Conservation (phyloP, 208 protist genomes). For the Phytomonas francai region DNA sequence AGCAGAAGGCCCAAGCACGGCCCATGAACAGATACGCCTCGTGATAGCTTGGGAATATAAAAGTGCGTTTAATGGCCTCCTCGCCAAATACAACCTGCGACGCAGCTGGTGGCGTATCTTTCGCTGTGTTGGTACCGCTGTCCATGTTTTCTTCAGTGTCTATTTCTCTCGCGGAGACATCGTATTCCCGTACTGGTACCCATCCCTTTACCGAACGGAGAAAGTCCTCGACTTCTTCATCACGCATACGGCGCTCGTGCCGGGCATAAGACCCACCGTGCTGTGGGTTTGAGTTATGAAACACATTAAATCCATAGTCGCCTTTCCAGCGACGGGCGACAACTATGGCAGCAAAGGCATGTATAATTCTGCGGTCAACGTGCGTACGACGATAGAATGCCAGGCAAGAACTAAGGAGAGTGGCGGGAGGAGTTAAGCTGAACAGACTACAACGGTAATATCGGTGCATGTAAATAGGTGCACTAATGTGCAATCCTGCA, state of each 20-base stretch:
- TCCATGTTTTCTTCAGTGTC: background rate
- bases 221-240: constrained; percentile 86
- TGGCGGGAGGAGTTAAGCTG: too few species aligned
- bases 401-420: too few species aligned
- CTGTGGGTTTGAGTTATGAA: constrained; percentile 85
- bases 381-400: too few species aligned
- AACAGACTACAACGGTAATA: too few species aligned
- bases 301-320: constrained; percentile 77
- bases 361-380: too few species aligned
- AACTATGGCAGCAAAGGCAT: too few species aligned
- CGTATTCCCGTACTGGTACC: constrained; percentile 33
- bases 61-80: constrained; percentile 66
- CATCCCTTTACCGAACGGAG: constrained; percentile 72
- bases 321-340: constrained; percentile 20
- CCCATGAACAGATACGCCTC: constrained; percentile 83
- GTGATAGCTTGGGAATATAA: constrained; percentile 45
- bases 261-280: constrained; percentile 75
- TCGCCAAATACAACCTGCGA: constrained; percentile 28
- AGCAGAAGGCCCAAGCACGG: constrained; percentile 78
- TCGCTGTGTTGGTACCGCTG: background rate
- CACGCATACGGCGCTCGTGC: constrained; percentile 75
- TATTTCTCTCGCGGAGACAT: constrained; percentile 2
- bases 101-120: constrained; percentile 15
- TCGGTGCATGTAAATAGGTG: too few species aligned
- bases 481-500: too few species aligned